phyloP scores from a whole-genome alignment of 2,329 filamentous ascomycete genomes.

The Leptodontidium sp. region DNA sequence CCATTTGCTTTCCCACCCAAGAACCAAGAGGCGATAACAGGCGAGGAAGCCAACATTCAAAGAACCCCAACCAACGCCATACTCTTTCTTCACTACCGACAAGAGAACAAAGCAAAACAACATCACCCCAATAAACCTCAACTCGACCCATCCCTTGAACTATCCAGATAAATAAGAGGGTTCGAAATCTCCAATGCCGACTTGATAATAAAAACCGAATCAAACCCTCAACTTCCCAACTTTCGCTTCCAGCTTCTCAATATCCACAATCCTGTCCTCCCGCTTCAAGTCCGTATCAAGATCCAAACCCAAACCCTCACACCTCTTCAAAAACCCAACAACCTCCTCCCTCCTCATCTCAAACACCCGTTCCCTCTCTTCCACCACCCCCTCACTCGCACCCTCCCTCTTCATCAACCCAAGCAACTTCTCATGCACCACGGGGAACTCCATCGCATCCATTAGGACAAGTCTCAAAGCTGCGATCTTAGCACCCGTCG shows the following conservation, averaged over 20 bases:
- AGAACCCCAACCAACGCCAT: too few species aligned
- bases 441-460: not conserved
- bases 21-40: too few species aligned
- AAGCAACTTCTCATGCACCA: not conserved
- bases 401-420: not conserved
- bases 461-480: not conserved
- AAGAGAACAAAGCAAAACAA: too few species aligned
- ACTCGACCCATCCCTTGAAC: too few species aligned
- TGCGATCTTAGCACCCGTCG: not conserved
- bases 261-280: not conserved
- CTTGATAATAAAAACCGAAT: too few species aligned
- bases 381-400: not conserved
- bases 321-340: not conserved
- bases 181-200: too few species aligned
- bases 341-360: conserved; percentile 6
- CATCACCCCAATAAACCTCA: too few species aligned
- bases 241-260: not conserved
- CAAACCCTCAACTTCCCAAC: not conserved
- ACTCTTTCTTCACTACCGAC: too few species aligned
- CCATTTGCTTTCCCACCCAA: too few species aligned
- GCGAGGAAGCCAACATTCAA: too few species aligned
- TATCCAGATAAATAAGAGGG: too few species aligned
- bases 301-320: not conserved
- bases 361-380: not conserved
- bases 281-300: not conserved